phyloP scores from a whole-genome alignment of 371 early-diverging fungal species.

The Quaeritorhiza haematococci region DNA sequence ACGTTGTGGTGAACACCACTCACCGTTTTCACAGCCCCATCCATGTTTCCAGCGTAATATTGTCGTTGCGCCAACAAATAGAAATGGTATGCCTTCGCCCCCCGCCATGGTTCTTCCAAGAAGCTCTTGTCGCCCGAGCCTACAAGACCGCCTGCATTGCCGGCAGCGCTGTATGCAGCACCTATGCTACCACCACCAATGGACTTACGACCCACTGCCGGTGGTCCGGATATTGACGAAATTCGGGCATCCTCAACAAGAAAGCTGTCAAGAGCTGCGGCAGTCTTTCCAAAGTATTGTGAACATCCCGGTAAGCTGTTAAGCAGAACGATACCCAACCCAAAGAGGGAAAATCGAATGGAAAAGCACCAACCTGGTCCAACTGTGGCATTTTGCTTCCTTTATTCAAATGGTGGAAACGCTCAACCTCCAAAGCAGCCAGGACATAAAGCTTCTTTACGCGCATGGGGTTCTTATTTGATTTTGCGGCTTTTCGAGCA shows the following conservation, averaged over 20 bases:
- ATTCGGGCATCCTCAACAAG: no score
- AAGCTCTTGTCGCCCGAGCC: slow-evolving; percentile 19
- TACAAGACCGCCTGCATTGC: background rate
- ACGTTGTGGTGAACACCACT: background rate
- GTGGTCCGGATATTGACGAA: no score
- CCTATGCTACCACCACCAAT: background rate
- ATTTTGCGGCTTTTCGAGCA: slow-evolving; percentile 33
- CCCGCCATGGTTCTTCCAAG: slow-evolving; percentile 47
- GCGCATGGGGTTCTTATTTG: slow-evolving; percentile 26
- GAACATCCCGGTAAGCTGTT: no score
- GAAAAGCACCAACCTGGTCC: slow-evolving; percentile 1
- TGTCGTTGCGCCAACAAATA: slow-evolving; percentile 49
- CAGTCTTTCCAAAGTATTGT: no score
- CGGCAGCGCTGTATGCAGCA: background rate
- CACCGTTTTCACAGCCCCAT: slow-evolving; percentile 40
- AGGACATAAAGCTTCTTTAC: slow-evolving; percentile 51
- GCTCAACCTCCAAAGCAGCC: slow-evolving; percentile 51
- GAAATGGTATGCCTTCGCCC: slow-evolving; percentile 52
- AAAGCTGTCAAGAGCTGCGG: no score
- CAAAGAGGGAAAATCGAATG: no score
- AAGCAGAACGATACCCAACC: no score
- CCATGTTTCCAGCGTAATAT: slow-evolving; percentile 40
- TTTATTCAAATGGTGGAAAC: slow-evolving; percentile 36
- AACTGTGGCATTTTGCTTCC: slow-evolving; percentile 7
- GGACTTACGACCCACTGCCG: no score